phyloP scores from a whole-genome alignment of 345 rosid genomes.

The Linum trigynum region DNA sequence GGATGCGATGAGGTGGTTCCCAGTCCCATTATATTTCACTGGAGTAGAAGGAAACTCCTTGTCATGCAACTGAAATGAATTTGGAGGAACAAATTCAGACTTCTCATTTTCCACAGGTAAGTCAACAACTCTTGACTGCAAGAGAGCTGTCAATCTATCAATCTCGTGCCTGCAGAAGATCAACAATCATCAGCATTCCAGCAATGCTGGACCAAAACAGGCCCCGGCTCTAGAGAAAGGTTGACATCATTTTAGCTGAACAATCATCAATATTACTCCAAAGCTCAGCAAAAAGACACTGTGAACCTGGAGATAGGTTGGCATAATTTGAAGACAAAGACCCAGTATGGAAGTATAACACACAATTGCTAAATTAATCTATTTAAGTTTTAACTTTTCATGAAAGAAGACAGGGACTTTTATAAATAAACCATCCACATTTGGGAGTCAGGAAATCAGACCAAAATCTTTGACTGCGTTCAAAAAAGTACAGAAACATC shows the following conservation, averaged over 20 bases:
- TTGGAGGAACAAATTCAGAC: constrained; percentile 30
- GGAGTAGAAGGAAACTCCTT: constrained; percentile 22
- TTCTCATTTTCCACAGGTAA: constrained; percentile 25
- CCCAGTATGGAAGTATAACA: too few species aligned
- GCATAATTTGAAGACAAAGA: too few species aligned
- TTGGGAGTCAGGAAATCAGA: too few species aligned
- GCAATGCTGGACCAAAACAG: not conserved
- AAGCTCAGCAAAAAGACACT: too few species aligned
- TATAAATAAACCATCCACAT: too few species aligned
- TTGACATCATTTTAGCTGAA: not conserved
- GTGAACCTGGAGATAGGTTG: too few species aligned
- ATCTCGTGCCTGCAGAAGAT: constrained; percentile 62
- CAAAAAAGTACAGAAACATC: too few species aligned
- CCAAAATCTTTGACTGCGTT: too few species aligned
- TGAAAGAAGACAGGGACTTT: too few species aligned
- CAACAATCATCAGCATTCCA: not conserved
- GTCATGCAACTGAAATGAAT: constrained; percentile 19
- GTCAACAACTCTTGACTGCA: constrained; percentile 53
- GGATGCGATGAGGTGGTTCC: constrained; percentile 26
- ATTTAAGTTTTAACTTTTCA: too few species aligned
- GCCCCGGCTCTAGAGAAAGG: not conserved
- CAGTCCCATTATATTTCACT: constrained; percentile 31
- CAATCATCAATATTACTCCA: too few species aligned
- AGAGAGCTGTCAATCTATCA: constrained; percentile 60
- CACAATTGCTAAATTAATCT: too few species aligned